phyloP scores from a whole-genome alignment of 1,284 basidiomycete species.

The Caloboletus firmus region DNA sequence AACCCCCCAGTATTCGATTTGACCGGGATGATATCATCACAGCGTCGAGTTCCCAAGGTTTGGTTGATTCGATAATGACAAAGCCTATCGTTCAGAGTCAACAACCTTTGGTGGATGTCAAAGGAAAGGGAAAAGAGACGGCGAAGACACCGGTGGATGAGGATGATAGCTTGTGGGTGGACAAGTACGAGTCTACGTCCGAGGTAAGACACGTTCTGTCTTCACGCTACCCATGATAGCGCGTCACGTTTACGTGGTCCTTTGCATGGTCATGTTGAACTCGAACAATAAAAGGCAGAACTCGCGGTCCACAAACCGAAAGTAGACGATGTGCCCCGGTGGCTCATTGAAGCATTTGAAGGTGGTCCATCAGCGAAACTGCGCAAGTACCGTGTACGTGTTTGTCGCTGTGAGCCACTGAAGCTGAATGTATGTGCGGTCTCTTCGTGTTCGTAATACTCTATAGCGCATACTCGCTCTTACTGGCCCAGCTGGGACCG shows the following conservation, averaged over 20 bases:
- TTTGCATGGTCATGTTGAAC: not conserved
- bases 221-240: not conserved
- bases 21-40: slow-evolving; percentile 17
- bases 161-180: slow-evolving; percentile 72
- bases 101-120: slow-evolving; percentile 26
- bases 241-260: not conserved
- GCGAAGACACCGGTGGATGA: not conserved
- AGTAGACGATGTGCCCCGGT: slow-evolving; percentile 80
- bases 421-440: not conserved
- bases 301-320: slow-evolving; percentile 89
- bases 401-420: not conserved
- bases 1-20: slow-evolving; percentile 39
- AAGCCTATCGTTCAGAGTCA: slow-evolving; percentile 3
- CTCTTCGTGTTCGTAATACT: not conserved
- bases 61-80: not conserved
- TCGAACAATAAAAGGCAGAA: slow-evolving; percentile 51
- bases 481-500: slow-evolving; percentile 88
- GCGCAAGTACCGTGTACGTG: slow-evolving; percentile 74
- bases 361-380: slow-evolving; percentile 65
- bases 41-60: slow-evolving; percentile 12
- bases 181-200: slow-evolving; percentile 66
- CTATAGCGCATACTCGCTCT: slow-evolving; percentile 78
- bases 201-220: slow-evolving; percentile 49
- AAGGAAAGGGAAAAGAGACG: slow-evolving; percentile 49
- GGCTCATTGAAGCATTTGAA: slow-evolving; percentile 83